These are phyloP conservation scores for Aphanomyces stellatus DNA, from an alignment of 352 stramenopile genomes.

Conservation along the genomic window DNA sequence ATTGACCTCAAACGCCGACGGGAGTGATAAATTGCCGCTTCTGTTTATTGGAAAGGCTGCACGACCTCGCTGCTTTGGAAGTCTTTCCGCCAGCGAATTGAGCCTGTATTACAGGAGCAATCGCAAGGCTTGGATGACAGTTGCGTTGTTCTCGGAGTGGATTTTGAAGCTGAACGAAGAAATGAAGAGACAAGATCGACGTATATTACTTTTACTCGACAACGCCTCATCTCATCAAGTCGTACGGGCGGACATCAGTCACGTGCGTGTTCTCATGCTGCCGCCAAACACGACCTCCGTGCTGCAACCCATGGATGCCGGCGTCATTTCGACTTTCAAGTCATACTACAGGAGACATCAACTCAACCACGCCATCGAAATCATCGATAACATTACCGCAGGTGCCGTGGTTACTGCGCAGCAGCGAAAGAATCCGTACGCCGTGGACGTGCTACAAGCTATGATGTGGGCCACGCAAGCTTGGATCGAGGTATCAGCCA, in stretches of 20 bases:
- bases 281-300: not conserved
- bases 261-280: not conserved
- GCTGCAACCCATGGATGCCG: not conserved
- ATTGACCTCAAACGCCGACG: slow-evolving; percentile 28
- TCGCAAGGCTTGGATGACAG: slow-evolving; percentile 27
- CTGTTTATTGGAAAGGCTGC: slow-evolving; percentile 32
- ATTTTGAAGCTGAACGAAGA: slow-evolving; percentile 23
- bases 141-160: slow-evolving; percentile 29
- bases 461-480: not conserved
- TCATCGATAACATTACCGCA: not conserved
- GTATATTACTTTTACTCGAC: slow-evolving; percentile 28
- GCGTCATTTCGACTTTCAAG: not conserved
- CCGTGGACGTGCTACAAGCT: not conserved
- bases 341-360: not conserved
- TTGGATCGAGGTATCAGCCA: not conserved
- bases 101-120: slow-evolving; percentile 28
- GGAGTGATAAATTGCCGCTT: slow-evolving; percentile 25
- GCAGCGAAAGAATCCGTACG: not conserved
- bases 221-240: slow-evolving; percentile 6
- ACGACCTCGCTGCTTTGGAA: slow-evolving; percentile 26
- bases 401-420: not conserved
- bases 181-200: slow-evolving; percentile 23
- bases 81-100: not conserved
- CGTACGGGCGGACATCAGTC: not conserved
- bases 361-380: not conserved